Evolutionary conservation across 1,139 yeast genomes (phyloP).

Genomic region (Yamadazyma aaseri): DNA sequence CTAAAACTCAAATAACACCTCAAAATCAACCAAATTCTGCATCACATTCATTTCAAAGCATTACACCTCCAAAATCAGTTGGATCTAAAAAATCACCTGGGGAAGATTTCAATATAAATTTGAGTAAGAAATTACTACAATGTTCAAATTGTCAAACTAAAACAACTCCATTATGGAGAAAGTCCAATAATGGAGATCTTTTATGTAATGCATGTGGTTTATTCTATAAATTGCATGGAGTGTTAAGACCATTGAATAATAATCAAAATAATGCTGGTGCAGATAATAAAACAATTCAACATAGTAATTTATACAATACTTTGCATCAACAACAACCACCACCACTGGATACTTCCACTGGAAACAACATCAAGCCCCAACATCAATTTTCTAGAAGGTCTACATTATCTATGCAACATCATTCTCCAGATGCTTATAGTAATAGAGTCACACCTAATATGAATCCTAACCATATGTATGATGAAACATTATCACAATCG

Average conservation of each 20-base stretch:
- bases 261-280: slow-evolving; percentile 2
- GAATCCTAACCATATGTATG: slow-evolving; percentile 1
- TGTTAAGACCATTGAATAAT: slow-evolving; percentile 38
- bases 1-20: background rate
- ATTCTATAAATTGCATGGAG: slow-evolving; percentile 47
- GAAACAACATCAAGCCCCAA: background rate
- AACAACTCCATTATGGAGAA: slow-evolving; percentile 50
- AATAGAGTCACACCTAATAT: background rate
- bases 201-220: slow-evolving; percentile 51
- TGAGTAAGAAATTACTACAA: slow-evolving; percentile 28
- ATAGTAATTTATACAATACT: slow-evolving; percentile 8
- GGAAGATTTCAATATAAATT: slow-evolving; percentile 6
- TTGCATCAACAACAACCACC: slow-evolving; percentile 5
- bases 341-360: background rate
- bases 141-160: slow-evolving; percentile 47
- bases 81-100: slow-evolving; percentile 15
- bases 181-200: slow-evolving; percentile 43
- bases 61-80: slow-evolving; percentile 20
- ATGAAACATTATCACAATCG: slow-evolving; percentile 6
- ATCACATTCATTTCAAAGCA: slow-evolving; percentile 11
- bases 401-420: background rate
- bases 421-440: slow-evolving; percentile 2
- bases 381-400: background rate
- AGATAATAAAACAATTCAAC: slow-evolving; percentile 3
- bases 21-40: background rate